Percentiles rank a stretch among this genome's conserved stretches.
phyloP scores from a whole-genome alignment of 257 asterid genomes.

The Plantago major region DNA sequence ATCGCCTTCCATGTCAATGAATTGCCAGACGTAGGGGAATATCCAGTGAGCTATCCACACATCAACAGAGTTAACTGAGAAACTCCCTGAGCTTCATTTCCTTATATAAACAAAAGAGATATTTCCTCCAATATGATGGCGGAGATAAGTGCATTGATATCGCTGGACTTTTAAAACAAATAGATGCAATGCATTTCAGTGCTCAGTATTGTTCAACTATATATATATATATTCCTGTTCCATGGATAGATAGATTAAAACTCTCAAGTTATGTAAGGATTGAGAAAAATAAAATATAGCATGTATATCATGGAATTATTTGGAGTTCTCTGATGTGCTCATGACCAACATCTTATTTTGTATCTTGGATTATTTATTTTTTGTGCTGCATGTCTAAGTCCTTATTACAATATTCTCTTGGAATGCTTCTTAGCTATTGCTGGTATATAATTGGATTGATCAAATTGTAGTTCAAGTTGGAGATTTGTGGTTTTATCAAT shows the following conservation, averaged over 20 bases:
- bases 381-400: not conserved
- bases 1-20: too few species aligned
- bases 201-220: too few species aligned
- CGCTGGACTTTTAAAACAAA: not conserved
- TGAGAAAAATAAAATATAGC: not conserved
- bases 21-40: too few species aligned
- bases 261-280: not conserved
- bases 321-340: not conserved
- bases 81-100: too few species aligned
- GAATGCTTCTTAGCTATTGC: not conserved
- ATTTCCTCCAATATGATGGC: not conserved
- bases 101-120: not conserved
- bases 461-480: too few species aligned
- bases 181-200: not conserved
- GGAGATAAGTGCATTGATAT: not conserved
- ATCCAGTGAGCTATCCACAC: too few species aligned
- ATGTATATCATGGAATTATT: not conserved
- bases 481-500: too few species aligned
- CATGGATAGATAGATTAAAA: not conserved
- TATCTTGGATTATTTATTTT: not conserved
- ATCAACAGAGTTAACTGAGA: too few species aligned
- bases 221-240: not conserved
- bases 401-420: not conserved
- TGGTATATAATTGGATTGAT: not conserved
- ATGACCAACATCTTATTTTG: not conserved